Base-by-base conservation (phyloP, 2,329 filamentous ascomycete genomes). In the Aspergillus hiratsukae region DNA sequence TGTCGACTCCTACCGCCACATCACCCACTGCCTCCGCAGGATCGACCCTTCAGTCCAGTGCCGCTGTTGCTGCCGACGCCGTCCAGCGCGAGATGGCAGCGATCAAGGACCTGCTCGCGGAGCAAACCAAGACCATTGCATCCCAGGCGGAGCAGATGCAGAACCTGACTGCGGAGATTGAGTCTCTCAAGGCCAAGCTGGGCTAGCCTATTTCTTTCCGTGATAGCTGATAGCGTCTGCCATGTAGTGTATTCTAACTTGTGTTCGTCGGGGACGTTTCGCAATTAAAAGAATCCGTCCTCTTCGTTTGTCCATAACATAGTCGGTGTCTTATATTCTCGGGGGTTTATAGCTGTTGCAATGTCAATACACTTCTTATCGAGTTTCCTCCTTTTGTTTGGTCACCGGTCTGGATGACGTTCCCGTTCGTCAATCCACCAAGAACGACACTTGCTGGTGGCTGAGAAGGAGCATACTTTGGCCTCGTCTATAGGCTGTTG, bases 61-160 rank as follows among this genome's bases (percentile, higher is more conserved):
- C 70, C 23, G 63, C 69, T 43, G 62, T 70, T 8, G 14, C 79
- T 1, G 76, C 80, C 2, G 81, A 80, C 43, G 76, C 78, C 7
- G 79, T 90, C 11, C 85, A 87, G 66, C 78, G 84, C 29, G 85
- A 87, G 5, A 81, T 96, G 46, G 79, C 83, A 40, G 83, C 92
- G 66, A 94, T 96, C 76, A 93, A 90, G 75, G 78, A 83, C 54
- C 77, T 94, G 64, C 80, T 97, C 35, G 85, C 90, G 71, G 82
- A 83, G 61, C 91, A 96, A 76, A 90, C 84, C 54, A 85, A 84
- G 77, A 85, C 91, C 62, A 89, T 96, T 69, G 84, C 80, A 59
- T 80, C 83, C n/a, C 89, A 96, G 75, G 88, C 83, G 51, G 82
- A 89, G 68, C 87, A 91, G 72, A 91, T 95, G 64, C 81, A 81